Conservation (phyloP, 306 rosid species). For the Neltuma alba region DNA sequence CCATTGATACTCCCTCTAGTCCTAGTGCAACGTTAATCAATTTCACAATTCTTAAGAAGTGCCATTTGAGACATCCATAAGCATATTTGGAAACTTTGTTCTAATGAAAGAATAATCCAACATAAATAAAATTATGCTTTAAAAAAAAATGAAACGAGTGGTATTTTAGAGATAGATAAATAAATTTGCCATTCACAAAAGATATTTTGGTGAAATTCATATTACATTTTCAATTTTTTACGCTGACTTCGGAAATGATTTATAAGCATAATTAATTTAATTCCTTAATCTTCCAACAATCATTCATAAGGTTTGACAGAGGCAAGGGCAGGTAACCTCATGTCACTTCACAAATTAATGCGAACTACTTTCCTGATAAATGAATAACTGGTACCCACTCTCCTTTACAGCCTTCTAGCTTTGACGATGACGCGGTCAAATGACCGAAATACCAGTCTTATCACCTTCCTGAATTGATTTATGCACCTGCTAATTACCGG, state of each 20-base stretch:
- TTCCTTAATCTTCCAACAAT: neutral
- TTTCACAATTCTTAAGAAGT: too few species aligned
- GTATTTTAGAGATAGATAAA: too few species aligned
- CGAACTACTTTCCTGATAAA: neutral
- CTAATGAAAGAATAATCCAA: too few species aligned
- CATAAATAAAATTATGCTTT: neutral
- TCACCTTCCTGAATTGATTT: too few species aligned
- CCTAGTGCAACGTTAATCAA: too few species aligned
- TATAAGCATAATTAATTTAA: neutral
- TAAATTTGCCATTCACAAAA: too few species aligned
- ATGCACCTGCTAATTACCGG: neutral
- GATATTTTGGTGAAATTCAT: too few species aligned
- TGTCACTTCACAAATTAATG: neutral
- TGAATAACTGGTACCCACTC: neutral
- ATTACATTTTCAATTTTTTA: too few species aligned
- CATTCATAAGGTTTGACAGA: neutral
- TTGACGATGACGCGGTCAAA: neutral
- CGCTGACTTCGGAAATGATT: neutral
- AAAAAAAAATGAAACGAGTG: too few species aligned
- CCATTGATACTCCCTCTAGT: too few species aligned
- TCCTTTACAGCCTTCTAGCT: neutral
- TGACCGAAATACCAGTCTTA: neutral
- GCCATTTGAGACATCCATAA: too few species aligned
- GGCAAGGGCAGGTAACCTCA: neutral
- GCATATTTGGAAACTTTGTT: too few species aligned